Percentiles rank a stretch among this genome's conserved stretches.
phyloP scores from a whole-genome alignment of 768 basidiomycete species.

The Agrocybe chaxingu region DNA sequence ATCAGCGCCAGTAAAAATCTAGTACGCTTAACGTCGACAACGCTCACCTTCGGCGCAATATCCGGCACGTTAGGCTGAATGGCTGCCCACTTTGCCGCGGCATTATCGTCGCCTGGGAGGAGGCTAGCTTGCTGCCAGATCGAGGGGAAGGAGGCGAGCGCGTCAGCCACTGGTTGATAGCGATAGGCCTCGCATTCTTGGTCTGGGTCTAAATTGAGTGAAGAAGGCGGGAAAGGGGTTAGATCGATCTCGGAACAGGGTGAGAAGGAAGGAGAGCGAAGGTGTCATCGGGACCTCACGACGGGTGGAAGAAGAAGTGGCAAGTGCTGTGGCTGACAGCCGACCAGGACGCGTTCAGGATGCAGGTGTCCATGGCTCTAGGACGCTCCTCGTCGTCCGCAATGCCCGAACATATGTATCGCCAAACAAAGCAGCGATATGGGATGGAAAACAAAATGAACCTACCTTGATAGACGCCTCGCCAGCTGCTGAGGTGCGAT shows the following conservation, averaged over 20 bases:
- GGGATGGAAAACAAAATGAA: not conserved
- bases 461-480: constrained; percentile 36
- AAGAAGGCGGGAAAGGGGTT: not conserved
- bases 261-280: not conserved
- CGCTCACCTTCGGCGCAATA: constrained; percentile 37
- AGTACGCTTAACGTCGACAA: not conserved
- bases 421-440: not conserved
- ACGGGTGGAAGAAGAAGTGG: not conserved
- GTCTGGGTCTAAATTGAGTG: constrained; percentile 6
- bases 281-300: not conserved
- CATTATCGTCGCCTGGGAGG: constrained; percentile 38
- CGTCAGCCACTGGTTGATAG: constrained; percentile 31
- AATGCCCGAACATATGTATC: not conserved
- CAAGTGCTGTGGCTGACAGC: no score
- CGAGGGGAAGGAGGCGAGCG: constrained; percentile 36
- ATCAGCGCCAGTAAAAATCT: not conserved
- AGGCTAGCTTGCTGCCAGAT: constrained; percentile 44
- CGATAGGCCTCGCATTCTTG: constrained; percentile 42
- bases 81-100: constrained; percentile 37
- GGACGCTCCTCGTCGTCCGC: no score
- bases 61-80: constrained; percentile 45
- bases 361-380: no score
- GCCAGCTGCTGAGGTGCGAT: constrained; percentile 29
- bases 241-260: not conserved
- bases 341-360: no score